phyloP scores from a whole-genome alignment of 257 asterid species.

The Nicotiana tabacum region DNA sequence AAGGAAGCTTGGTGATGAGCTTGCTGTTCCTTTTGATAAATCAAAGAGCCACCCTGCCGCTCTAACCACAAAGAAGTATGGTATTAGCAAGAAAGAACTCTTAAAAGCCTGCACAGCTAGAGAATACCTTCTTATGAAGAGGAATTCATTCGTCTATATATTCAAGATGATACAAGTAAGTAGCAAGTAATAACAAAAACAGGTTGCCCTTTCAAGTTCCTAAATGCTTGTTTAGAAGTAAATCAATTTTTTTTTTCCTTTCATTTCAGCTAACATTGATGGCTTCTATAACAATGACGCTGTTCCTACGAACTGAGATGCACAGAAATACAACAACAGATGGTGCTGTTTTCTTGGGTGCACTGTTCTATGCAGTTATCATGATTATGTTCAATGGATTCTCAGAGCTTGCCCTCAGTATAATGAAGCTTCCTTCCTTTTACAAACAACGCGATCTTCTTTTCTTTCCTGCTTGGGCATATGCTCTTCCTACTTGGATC shows the following conservation, averaged over 20 bases:
- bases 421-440: constrained; percentile 73
- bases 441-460: constrained; percentile 78
- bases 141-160: constrained; percentile 67
- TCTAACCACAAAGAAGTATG: constrained; percentile 49
- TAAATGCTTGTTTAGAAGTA: background rate
- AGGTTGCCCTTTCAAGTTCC: background rate
- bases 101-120: constrained; percentile 61
- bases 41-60: constrained; percentile 68
- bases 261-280: constrained; percentile 44
- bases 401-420: constrained; percentile 64
- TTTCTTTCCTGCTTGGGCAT: constrained; percentile 76
- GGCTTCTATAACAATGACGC: constrained; percentile 59
- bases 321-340: constrained; percentile 37
- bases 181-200: background rate
- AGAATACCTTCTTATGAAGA: constrained; percentile 63
- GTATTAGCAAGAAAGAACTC: constrained; percentile 67
- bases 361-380: constrained; percentile 50
- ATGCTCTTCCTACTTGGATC: constrained; percentile 66
- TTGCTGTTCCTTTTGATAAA: constrained; percentile 64
- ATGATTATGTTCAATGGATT: constrained; percentile 65
- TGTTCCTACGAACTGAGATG: constrained; percentile 54
- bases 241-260: background rate
- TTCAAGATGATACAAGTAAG: constrained; percentile 71
- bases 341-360: constrained; percentile 68
- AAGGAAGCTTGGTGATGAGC: constrained; percentile 54